Evolutionary conservation across 495 filamentous ascomycete genomes (phyloP).

Genomic region (Massariosphaeria phaeospora): DNA sequence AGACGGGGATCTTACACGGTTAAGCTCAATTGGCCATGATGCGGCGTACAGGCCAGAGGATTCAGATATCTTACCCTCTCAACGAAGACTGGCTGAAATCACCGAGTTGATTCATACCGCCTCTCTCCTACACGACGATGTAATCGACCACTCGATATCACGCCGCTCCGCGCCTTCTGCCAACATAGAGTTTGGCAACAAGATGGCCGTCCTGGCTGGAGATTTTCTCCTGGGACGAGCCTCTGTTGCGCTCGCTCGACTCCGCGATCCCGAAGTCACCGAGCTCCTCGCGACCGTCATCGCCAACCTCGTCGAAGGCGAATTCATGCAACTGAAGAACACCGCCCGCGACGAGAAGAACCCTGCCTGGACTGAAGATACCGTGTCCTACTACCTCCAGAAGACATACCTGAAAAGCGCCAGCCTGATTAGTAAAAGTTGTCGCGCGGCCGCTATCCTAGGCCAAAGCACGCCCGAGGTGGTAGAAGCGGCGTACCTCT

Average conservation of each 20-base stretch:
- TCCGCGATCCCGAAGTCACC: conserved; percentile 88
- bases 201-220: conserved; percentile 95
- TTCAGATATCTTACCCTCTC: conserved; percentile 82
- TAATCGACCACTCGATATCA: conserved; percentile 85
- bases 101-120: conserved; percentile 96
- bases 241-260: conserved; percentile 84
- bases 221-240: conserved; percentile 91
- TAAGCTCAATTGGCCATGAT: conserved; percentile 50
- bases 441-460: conserved; percentile 80
- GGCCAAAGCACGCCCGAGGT: conserved; percentile 71
- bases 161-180: conserved; percentile 80
- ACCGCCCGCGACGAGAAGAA: conserved; percentile 79
- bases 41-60: conserved; percentile 49
- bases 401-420: conserved; percentile 98
- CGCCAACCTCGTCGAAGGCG: conserved; percentile 93
- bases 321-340: conserved; percentile 99
- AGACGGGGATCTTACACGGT: conserved; percentile 37
- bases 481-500: conserved; percentile 84
- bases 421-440: conserved; percentile 90
- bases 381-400: conserved; percentile 90
- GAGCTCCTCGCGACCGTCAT: conserved; percentile 95
- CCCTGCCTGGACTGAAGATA: conserved; percentile 78
- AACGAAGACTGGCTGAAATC: conserved; percentile 89
- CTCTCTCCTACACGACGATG: conserved; percentile 94
- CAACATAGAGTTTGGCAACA: conserved; percentile 92